phyloP scores from a whole-genome alignment of 106 monocot species.

The Xerophyta viscosa region DNA sequence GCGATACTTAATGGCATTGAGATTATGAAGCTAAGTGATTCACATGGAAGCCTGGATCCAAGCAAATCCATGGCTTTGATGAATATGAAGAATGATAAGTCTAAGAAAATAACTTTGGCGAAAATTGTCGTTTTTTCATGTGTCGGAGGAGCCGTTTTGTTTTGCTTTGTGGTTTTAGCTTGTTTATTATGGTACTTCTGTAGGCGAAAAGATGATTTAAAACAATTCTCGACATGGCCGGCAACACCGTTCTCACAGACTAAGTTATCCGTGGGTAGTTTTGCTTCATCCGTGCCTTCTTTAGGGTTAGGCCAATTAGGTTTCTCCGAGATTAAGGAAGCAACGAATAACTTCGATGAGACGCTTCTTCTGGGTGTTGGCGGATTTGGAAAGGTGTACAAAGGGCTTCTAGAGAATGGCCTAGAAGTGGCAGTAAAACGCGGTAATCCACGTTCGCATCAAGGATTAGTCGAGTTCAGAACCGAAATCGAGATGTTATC shows the following conservation, averaged over 20 bases:
- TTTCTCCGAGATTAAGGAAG: conserved; percentile 46
- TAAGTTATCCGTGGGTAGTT: conserved; percentile 33
- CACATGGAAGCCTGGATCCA: conserved; percentile 18
- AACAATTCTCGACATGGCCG: conserved; percentile 17
- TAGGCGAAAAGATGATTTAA: neutral
- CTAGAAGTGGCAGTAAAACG: conserved; percentile 58
- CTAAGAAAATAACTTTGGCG: conserved; percentile 6
- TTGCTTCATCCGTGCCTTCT: conserved; percentile 49
- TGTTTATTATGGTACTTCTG: conserved; percentile 5
- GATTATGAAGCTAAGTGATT: conserved; percentile 52
- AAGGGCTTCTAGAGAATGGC: conserved; percentile 51
- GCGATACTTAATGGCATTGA: conserved; percentile 76
- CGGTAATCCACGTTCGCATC: conserved; percentile 59
- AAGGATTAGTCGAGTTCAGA: conserved; percentile 65
- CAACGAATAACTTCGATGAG: conserved; percentile 71
- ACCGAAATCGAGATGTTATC: conserved; percentile 76
- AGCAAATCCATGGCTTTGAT: conserved; percentile 1
- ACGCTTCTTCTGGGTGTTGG: conserved; percentile 53
- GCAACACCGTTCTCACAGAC: conserved; percentile 26
- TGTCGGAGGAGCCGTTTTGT: conserved; percentile 6
- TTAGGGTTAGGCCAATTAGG: conserved; percentile 28
- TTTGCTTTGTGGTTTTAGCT: conserved; percentile 6
- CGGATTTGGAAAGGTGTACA: conserved; percentile 74
- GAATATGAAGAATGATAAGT: conserved; percentile 12
- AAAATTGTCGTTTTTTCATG: conserved; percentile 4